Percentiles rank a stretch among this genome's conserved stretches.
Evolutionary conservation across 208 protist species (phyloP).

Genomic region (Acanthamoeba sp.): DNA sequence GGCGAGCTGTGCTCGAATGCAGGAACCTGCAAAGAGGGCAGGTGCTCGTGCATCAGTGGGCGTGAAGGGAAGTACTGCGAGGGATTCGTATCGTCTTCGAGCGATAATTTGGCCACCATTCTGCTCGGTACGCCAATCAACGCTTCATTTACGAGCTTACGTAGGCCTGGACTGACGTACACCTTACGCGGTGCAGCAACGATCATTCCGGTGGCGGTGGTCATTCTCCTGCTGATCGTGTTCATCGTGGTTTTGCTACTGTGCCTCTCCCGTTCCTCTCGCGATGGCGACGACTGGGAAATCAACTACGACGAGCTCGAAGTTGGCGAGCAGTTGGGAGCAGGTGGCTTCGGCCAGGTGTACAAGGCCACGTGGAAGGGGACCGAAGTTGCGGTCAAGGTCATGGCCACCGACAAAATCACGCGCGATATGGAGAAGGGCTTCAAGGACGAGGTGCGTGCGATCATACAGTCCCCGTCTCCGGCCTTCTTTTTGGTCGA

Average conservation of each 20-base stretch:
- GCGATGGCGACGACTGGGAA: slow-evolving; percentile 24
- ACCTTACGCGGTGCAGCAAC: too few relatives aligned
- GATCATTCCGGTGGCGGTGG: not conserved
- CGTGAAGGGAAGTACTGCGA: not conserved
- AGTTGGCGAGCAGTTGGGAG: slow-evolving; percentile 7
- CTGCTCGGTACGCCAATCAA: not conserved
- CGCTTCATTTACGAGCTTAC: too few relatives aligned
- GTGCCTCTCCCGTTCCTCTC: not conserved
- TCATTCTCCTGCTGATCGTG: not conserved
- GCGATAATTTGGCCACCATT: not conserved
- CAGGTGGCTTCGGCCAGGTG: not conserved
- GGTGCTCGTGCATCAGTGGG: not conserved
- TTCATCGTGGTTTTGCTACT: not conserved
- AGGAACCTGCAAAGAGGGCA: not conserved
- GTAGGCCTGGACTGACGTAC: too few relatives aligned
- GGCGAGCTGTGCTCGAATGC: not conserved
- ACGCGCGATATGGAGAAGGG: too few relatives aligned
- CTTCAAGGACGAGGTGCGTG: too few relatives aligned
- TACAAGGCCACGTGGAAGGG: too few relatives aligned
- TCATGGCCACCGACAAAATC: too few relatives aligned
- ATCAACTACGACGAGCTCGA: slow-evolving; percentile 56
- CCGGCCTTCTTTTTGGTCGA: too few relatives aligned
- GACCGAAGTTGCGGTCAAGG: too few relatives aligned
- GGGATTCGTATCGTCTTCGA: not conserved
- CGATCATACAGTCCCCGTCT: too few relatives aligned